Percentiles rank a stretch among this genome's conserved stretches.
phyloP scores from a whole-genome alignment of 352 stramenopile species.

The Pythium chondricola region DNA sequence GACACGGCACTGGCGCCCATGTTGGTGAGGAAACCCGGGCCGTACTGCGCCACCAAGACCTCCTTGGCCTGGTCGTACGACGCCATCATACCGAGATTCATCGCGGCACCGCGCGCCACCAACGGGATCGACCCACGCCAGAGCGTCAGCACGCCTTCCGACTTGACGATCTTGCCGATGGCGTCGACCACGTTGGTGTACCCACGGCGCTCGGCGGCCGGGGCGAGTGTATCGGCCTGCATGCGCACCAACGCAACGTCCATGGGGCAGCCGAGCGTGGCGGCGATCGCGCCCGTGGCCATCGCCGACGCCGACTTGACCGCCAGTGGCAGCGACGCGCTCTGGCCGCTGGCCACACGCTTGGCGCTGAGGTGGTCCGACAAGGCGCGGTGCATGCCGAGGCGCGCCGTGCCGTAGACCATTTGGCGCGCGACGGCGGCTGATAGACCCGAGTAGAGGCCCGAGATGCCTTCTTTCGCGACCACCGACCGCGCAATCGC shows the following conservation, averaged over 20 bases:
- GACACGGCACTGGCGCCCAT: conserved; percentile 91
- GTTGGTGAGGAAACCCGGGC: conserved; percentile 85
- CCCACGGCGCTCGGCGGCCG: conserved; percentile 86
- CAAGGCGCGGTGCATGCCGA: conserved; percentile 81
- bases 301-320: conserved; percentile 77
- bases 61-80: conserved; percentile 99
- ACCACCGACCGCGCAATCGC: conserved; percentile 76
- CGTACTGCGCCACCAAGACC: conserved; percentile 60
- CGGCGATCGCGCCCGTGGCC: conserved; percentile 82
- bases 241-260: conserved; percentile 97
- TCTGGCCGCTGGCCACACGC: conserved; percentile 64
- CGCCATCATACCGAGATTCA: conserved; percentile 99
- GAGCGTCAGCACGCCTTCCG: conserved; percentile 86
- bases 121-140: conserved; percentile 89
- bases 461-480: conserved; percentile 68
- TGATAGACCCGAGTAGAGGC: conserved; percentile 81
- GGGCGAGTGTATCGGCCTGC: conserved; percentile 95
- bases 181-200: conserved; percentile 99
- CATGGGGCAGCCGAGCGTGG: conserved; percentile 97
- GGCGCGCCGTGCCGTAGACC: conserved; percentile 79
- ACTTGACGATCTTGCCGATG: conserved; percentile 80
- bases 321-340: conserved; percentile 55
- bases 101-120: conserved; percentile 96
- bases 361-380: conserved; percentile 72
- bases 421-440: conserved; percentile 79